Conservation (phyloP, 2,329 filamentous ascomycete species). For the Aspergillus sp. region DNA sequence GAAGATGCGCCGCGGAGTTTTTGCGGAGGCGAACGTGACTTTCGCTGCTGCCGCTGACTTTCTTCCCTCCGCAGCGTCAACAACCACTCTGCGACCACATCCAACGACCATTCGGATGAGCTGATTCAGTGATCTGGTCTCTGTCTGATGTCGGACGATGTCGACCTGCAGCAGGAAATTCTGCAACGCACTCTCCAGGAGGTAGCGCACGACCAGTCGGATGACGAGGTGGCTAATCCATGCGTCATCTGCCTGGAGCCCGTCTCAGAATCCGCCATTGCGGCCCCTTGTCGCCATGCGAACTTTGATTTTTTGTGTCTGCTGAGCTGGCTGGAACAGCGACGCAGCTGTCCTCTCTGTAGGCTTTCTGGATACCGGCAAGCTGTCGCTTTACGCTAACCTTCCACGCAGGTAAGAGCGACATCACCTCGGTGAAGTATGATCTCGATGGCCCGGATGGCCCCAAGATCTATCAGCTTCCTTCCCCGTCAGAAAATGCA, state of each 20-base stretch:
- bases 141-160: slow-evolving; percentile 38
- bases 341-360: slow-evolving; percentile 77
- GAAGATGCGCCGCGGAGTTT: slow-evolving; percentile 9
- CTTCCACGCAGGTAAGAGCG: slow-evolving; percentile 47
- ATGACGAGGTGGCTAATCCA: slow-evolving; percentile 44
- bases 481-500: slow-evolving; percentile 11
- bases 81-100: background rate
- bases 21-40: slow-evolving; percentile 21
- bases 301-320: slow-evolving; percentile 87
- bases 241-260: slow-evolving; percentile 87
- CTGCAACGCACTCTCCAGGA: slow-evolving; percentile 47
- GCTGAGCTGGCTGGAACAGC: slow-evolving; percentile 74
- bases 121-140: background rate
- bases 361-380: slow-evolving; percentile 29
- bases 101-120: no score
- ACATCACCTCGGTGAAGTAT: slow-evolving; percentile 63
- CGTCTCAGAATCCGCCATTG: slow-evolving; percentile 69
- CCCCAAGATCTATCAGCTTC: slow-evolving; percentile 60
- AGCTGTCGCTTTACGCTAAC: background rate
- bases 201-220: slow-evolving; percentile 36
- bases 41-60: background rate
- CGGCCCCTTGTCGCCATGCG: slow-evolving; percentile 73
- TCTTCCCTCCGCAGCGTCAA: background rate
- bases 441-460: slow-evolving; percentile 54
- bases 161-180: slow-evolving; percentile 42